phyloP scores from a whole-genome alignment of 2,329 filamentous ascomycete genomes.

The Aspergillus versicolor region DNA sequence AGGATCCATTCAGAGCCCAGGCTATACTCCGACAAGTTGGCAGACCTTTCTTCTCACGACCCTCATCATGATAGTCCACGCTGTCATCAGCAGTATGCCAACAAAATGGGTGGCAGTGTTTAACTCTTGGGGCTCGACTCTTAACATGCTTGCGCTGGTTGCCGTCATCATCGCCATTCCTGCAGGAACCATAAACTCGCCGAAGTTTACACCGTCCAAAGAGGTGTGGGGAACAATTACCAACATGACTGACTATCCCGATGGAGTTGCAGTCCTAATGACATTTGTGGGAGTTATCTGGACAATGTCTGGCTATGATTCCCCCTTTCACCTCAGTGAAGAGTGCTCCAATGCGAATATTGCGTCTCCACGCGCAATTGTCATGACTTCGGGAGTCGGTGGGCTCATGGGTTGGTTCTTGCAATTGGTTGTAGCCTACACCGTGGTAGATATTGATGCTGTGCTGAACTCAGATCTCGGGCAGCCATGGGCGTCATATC shows the following conservation, averaged over 20 bases:
- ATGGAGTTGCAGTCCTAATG: conserved; percentile 69
- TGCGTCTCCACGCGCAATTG: conserved; percentile 69
- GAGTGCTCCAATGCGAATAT: conserved; percentile 73
- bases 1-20: conserved; percentile 65
- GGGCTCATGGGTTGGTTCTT: conserved; percentile 70
- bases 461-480: conserved; percentile 63
- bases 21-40: conserved; percentile 63
- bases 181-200: conserved; percentile 54
- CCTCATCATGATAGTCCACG: conserved; percentile 67
- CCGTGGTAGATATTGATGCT: conserved; percentile 61
- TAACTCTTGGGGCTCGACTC: conserved; percentile 67
- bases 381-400: conserved; percentile 66
- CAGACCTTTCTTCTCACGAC: conserved; percentile 68
- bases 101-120: conserved; percentile 69
- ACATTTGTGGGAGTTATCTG: conserved; percentile 69
- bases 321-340: conserved; percentile 70
- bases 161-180: conserved; percentile 70
- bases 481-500: conserved; percentile 69
- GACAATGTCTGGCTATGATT: conserved; percentile 68
- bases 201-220: conserved; percentile 59
- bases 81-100: conserved; percentile 66
- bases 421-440: conserved; percentile 73
- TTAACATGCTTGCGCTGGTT: conserved; percentile 68
- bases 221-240: conserved; percentile 67
- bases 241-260: conserved; percentile 65